A percentile compares a stretch with the other conserved stretches of the same genome.
Conservation (phyloP, 2,329 filamentous ascomycete species). For the Daldinia sp. region DNA sequence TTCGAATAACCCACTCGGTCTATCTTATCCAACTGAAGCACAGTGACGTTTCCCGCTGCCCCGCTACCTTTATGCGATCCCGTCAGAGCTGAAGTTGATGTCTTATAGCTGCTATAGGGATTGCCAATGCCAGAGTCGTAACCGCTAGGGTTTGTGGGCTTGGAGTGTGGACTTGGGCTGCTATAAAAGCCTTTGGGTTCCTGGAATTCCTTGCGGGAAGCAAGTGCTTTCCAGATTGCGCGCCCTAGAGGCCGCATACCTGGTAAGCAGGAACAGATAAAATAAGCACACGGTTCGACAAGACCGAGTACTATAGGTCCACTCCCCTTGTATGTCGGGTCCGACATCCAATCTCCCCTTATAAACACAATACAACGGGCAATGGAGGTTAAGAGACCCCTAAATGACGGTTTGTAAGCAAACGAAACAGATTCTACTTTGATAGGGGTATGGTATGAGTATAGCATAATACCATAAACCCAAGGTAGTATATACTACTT, state of each 20-base stretch:
- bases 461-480: too few relatives aligned
- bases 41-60: not conserved
- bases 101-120: not conserved
- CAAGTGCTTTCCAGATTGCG: too few relatives aligned
- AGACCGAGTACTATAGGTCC: not conserved
- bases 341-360: not conserved
- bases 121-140: not conserved
- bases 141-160: not conserved
- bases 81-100: not conserved
- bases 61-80: not conserved
- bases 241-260: not conserved
- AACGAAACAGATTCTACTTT: not conserved
- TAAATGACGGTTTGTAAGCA: not conserved
- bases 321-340: not conserved
- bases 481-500: too few relatives aligned
- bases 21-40: not conserved
- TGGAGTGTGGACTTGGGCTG: not conserved
- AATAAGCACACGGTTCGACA: not conserved
- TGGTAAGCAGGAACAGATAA: conserved; percentile 6
- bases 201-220: too few relatives aligned
- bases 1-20: not conserved
- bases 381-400: not conserved
- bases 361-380: not conserved
- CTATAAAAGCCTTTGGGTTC: not conserved
- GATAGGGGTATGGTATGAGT: not conserved